Evolutionary conservation across 495 filamentous ascomycete genomes (phyloP), one percentile per base, ranked within the genome.

Genomic region (Lindgomyces ingoldianus): DNA sequence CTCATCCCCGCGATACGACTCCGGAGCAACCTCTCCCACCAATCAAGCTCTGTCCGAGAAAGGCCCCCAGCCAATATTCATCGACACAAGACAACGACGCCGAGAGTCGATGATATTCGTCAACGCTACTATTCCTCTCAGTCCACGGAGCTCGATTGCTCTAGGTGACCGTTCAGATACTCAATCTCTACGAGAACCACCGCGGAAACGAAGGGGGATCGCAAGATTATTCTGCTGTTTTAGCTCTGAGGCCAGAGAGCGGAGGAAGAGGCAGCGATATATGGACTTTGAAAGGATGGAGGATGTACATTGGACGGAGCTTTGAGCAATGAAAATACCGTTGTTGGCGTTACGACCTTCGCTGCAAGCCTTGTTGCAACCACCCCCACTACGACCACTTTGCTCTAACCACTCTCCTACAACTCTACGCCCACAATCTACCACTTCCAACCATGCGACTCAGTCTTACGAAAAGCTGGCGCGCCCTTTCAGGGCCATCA

Each of bases 91-190:
- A 25, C 9, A 50, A 4, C 63, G 54, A 29, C 39, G 29, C 33
- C 57, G 21, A 29, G 42, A 50, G 24, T 57, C 57, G 10, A 39
- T 57, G 24, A 61, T 67, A 19, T 67, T 67, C 58, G 58, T 33
- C 29, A 62, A 67, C 25, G 64, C 64, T 2, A 62, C 51, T 19
- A 67, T 67, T n/a, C 64, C 64, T 8, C 64, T 67, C 24, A 57
- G 50, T 44, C 64, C 64, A 12, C 12, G 30, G 24, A 56, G 49
- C 0, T 62, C 64, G 1, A 44, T 36, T 8, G 19, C 39, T 22
- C 21, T n/a, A 33, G 39, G 18, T 39, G 16, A 26, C 9, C 26
- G 11, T 10, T 3, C 21, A 1, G 12, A 45, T 12, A 19, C 47
- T 3, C 21, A 52, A 30, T 26, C 39, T 14, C 27, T 45, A 11